Evolutionary conservation across 2,329 filamentous ascomycete species (phyloP).

Genomic region (Neobulgaria alba): DNA sequence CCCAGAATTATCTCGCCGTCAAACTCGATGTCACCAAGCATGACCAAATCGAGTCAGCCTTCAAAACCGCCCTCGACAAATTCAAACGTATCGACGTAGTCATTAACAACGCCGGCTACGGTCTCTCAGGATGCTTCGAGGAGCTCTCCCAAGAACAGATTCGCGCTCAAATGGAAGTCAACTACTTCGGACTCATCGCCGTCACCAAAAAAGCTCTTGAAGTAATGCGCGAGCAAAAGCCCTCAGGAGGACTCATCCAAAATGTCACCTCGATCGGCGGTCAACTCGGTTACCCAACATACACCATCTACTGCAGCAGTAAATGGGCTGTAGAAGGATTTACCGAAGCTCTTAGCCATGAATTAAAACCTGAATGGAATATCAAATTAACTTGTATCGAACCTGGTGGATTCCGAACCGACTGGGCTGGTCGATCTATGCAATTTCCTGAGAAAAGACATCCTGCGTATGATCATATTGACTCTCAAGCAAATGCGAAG

Average conservation of each 20-base stretch:
- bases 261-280: constrained; percentile 35
- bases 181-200: constrained; percentile 49
- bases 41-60: constrained; percentile 28
- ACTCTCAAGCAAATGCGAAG: constrained; percentile 34
- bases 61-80: constrained; percentile 33
- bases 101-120: constrained; percentile 54
- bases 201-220: constrained; percentile 38
- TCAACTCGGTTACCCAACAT: constrained; percentile 28
- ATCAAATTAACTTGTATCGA: constrained; percentile 35
- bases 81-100: constrained; percentile 51
- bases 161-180: constrained; percentile 47
- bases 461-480: constrained; percentile 39
- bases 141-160: constrained; percentile 40
- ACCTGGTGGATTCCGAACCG: constrained; percentile 33
- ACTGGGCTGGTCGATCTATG: constrained; percentile 31
- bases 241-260: constrained; percentile 32
- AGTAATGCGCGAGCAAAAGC: constrained; percentile 28
- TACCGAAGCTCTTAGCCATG: constrained; percentile 29
- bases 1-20: constrained; percentile 37
- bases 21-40: constrained; percentile 48
- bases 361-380: constrained; percentile 32
- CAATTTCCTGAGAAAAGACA: constrained; percentile 34
- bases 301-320: constrained; percentile 31
- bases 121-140: constrained; percentile 44
- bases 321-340: constrained; percentile 37